phyloP scores from a whole-genome alignment of 1,284 basidiomycete genomes.

The Exobasidium rhododendri region DNA sequence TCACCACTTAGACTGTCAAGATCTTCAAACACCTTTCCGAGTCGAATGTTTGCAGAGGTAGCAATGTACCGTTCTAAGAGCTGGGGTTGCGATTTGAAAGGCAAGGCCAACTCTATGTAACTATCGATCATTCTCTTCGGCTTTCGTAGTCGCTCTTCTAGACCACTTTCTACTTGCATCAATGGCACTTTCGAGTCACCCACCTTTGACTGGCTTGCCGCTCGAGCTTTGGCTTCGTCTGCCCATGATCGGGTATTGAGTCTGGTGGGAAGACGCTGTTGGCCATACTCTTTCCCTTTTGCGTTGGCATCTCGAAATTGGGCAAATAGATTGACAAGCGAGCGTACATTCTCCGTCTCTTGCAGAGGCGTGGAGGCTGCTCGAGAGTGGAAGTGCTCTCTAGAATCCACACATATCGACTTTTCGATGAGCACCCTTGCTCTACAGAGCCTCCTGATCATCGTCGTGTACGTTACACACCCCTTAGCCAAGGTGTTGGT shows the following conservation, averaged over 20 bases:
- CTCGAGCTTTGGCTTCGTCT: conserved; percentile 25
- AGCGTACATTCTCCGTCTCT: conserved; percentile 33
- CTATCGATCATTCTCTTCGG: conserved; percentile 51
- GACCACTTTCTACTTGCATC: conserved; percentile 20
- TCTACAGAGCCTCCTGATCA: too few relatives aligned
- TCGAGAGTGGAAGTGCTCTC: too few relatives aligned
- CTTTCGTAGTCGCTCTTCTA: conserved; percentile 20
- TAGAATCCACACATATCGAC: too few relatives aligned
- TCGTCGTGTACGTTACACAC: too few relatives aligned
- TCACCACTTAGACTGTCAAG: conserved; percentile 54
- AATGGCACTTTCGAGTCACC: conserved; percentile 1
- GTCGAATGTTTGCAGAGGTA: conserved; percentile 46
- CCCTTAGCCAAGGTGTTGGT: too few relatives aligned
- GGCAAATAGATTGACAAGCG: conserved; percentile 24
- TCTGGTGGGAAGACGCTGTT: conserved; percentile 18
- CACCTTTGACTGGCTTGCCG: background rate
- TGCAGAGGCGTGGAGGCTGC: conserved; percentile 31
- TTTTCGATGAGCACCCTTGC: too few relatives aligned
- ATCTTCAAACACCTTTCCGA: conserved; percentile 56
- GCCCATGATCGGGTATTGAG: conserved; percentile 31
- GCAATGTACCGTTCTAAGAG: conserved; percentile 55
- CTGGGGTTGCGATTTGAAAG: conserved; percentile 44
- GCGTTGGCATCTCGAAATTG: conserved; percentile 19
- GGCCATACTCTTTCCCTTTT: background rate
- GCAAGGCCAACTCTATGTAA: conserved; percentile 52